Conservation (phyloP, 1,284 basidiomycete species). For the Mycena citricolor region DNA sequence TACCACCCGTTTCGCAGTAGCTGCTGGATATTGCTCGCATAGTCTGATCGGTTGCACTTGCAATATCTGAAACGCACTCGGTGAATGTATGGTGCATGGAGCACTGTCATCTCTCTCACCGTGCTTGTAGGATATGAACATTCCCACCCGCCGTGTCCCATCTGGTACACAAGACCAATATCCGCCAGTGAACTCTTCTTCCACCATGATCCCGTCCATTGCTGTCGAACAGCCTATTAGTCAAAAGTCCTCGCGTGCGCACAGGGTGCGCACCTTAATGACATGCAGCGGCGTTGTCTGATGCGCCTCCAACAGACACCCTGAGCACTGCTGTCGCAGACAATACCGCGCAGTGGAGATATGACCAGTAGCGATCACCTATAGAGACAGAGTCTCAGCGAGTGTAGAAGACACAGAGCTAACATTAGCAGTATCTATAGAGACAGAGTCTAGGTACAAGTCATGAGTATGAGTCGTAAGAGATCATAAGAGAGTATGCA, state of each 20-base stretch:
- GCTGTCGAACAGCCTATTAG: slow-evolving; percentile 4
- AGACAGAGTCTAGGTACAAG: too few species aligned
- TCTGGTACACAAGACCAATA: slow-evolving; percentile 9
- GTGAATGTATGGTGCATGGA: background rate
- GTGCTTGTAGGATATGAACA: background rate
- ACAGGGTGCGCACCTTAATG: background rate
- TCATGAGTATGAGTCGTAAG: too few species aligned
- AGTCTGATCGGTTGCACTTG: background rate
- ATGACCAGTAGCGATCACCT: too few species aligned
- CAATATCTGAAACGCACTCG: background rate
- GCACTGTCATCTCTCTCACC: slow-evolving; percentile 1
- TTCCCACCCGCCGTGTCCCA: slow-evolving; percentile 5
- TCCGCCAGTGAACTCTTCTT: background rate
- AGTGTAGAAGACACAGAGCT: too few species aligned
- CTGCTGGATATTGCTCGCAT: background rate
- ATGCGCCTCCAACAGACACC: slow-evolving; percentile 1
- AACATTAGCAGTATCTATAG: too few species aligned
- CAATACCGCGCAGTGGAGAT: too few species aligned
- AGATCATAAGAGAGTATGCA: too few species aligned
- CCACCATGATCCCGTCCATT: slow-evolving; percentile 10
- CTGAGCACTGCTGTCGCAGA: too few species aligned
- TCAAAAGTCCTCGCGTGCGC: background rate
- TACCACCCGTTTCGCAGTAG: slow-evolving; percentile 4
- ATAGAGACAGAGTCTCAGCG: too few species aligned
- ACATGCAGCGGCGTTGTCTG: background rate